Percentiles rank a stretch among this genome's conserved stretches.
Evolutionary conservation across 1,139 yeast genomes (phyloP).

Genomic region (Hanseniaspora uvarum): DNA sequence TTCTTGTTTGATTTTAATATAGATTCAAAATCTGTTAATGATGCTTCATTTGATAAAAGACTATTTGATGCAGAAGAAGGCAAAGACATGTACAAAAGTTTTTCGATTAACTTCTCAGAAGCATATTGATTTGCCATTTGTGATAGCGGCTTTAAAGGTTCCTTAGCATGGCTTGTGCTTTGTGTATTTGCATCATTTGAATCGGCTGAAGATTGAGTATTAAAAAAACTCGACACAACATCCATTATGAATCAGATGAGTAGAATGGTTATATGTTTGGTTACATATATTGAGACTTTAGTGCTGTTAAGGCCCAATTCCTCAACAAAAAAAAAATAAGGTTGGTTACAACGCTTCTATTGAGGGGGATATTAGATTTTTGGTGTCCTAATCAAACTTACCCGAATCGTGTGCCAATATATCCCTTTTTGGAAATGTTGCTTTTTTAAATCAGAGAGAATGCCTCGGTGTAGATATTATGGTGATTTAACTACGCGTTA

Average conservation of each 20-base stretch:
- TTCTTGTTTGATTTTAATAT: slow-evolving; percentile 11
- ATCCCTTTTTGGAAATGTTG: too few relatives aligned
- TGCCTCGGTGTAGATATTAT: too few relatives aligned
- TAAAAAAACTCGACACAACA: slow-evolving; percentile 16
- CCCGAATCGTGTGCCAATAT: too few relatives aligned
- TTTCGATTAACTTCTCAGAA: slow-evolving; percentile 63
- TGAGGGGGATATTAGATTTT: too few relatives aligned
- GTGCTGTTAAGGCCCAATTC: too few relatives aligned
- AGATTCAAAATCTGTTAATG: background rate
- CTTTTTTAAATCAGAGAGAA: too few relatives aligned
- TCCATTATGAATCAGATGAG: slow-evolving; percentile 4
- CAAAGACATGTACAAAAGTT: slow-evolving; percentile 56
- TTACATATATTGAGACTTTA: background rate
- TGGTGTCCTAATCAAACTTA: too few relatives aligned
- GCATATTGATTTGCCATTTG: slow-evolving; percentile 31
- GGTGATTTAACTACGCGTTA: too few relatives aligned
- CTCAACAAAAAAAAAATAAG: background rate
- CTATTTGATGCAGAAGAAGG: slow-evolving; percentile 47
- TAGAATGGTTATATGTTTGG: background rate
- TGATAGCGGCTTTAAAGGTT: slow-evolving; percentile 7
- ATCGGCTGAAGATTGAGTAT: background rate
- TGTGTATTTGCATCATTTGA: background rate
- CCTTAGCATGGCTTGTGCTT: background rate
- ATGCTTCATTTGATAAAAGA: slow-evolving; percentile 23
- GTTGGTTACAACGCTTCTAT: too few relatives aligned